Percentiles rank a stretch among this genome's conserved stretches.
Evolutionary conservation across 768 basidiomycete species (phyloP).

Genomic region (Xerocomellus chrysenteron): DNA sequence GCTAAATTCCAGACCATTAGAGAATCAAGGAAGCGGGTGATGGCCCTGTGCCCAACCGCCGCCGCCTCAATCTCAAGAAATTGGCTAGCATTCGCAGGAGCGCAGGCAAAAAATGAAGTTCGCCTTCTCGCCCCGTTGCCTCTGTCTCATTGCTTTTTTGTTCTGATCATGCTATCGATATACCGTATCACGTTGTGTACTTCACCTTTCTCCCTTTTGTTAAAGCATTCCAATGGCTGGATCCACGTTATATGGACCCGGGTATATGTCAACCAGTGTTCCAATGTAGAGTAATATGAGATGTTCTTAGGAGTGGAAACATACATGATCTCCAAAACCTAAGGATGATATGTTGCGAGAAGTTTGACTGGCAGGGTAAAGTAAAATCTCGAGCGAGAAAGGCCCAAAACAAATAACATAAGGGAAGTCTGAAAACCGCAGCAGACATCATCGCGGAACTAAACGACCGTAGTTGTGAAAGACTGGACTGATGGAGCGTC

Average conservation of each 20-base stretch:
- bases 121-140: neutral
- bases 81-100: conserved; percentile 13
- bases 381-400: conserved; percentile 11
- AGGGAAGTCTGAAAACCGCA: conserved; percentile 16
- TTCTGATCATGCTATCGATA: conserved; percentile 12
- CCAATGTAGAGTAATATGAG: conserved; percentile 10
- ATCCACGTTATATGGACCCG: conserved; percentile 6
- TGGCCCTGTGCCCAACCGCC: conserved; percentile 18
- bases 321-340: conserved; percentile 9
- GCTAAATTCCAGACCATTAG: conserved; percentile 10
- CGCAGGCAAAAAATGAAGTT: neutral
- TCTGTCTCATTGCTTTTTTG: neutral
- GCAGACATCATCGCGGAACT: conserved; percentile 27
- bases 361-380: conserved; percentile 1
- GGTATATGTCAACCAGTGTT: conserved; percentile 19
- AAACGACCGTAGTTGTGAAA: conserved; percentile 33
- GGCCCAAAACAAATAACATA: conserved; percentile 23
- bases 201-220: neutral
- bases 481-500: conserved; percentile 19
- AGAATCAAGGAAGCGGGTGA: conserved; percentile 25
- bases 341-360: neutral
- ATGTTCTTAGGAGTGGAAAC: conserved; percentile 6
- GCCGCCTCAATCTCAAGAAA: conserved; percentile 13
- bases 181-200: neutral
- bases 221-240: neutral